phyloP scores from a whole-genome alignment of 306 rosid genomes.

The barrel medic (Medicago truncatula) region DNA sequence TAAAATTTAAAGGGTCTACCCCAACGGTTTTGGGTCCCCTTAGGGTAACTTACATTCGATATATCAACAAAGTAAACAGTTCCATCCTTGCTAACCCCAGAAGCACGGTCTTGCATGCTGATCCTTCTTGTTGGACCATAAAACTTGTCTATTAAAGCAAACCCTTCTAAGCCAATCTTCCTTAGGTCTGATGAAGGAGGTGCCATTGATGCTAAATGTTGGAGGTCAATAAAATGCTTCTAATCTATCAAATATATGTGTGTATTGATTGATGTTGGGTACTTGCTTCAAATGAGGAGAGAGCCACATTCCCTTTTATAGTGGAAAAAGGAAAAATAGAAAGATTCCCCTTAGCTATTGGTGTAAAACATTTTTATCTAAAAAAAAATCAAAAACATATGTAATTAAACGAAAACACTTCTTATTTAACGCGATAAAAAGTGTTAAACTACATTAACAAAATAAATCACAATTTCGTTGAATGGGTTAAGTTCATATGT shows the following conservation, averaged over 20 bases:
- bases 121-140: conserved; percentile 31
- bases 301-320: not conserved
- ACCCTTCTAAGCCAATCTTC: conserved; percentile 44
- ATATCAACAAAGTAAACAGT: conserved; percentile 12
- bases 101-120: not conserved
- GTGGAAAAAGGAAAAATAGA: not conserved
- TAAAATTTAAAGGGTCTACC: conserved; percentile 37
- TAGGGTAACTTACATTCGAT: not conserved
- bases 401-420: too few species aligned
- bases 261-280: not conserved
- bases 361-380: not conserved
- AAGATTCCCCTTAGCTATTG: not conserved
- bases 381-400: too few species aligned
- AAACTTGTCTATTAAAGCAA: conserved; percentile 42
- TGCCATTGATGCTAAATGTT: conserved; percentile 14
- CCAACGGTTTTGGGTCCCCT: conserved; percentile 43
- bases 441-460: too few species aligned
- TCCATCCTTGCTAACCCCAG: not conserved
- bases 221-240: not conserved
- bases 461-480: too few species aligned
- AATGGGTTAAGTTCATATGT: too few species aligned
- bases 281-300: conserved; percentile 7
- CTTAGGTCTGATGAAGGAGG: conserved; percentile 27
- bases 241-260: not conserved
- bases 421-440: too few species aligned